Percentiles rank a stretch among this genome's conserved stretches.
phyloP scores from a whole-genome alignment of 306 rosid species.

The Inga oerstediana region DNA sequence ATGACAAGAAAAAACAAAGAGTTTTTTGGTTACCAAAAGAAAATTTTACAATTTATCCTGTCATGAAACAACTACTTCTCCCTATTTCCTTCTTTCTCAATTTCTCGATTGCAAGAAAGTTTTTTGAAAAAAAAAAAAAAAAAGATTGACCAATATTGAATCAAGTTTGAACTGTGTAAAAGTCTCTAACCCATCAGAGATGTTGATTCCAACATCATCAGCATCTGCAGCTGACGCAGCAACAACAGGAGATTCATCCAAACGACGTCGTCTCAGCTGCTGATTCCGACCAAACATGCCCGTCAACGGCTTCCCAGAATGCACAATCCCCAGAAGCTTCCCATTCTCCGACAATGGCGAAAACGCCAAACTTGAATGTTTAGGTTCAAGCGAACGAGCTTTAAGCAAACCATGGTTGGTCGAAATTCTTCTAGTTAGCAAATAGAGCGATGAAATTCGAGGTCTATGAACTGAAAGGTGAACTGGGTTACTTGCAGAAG shows the following conservation, averaged over 20 bases:
- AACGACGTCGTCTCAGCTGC: slow-evolving; percentile 40
- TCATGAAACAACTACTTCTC: background rate
- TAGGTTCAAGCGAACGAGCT: slow-evolving; percentile 31
- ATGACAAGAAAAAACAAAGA: background rate
- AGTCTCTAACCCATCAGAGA: slow-evolving; percentile 48
- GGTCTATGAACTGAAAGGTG: slow-evolving; percentile 40
- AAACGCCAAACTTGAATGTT: slow-evolving; percentile 44
- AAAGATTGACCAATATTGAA: background rate
- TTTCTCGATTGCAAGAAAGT: slow-evolving; percentile 15
- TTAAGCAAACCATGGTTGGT: slow-evolving; percentile 34
- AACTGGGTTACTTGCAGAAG: slow-evolving; percentile 47
- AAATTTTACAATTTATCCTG: background rate
- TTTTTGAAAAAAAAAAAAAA: background rate
- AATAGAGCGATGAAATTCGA: slow-evolving; percentile 41
- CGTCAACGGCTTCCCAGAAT: slow-evolving; percentile 31
- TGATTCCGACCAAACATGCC: slow-evolving; percentile 41
- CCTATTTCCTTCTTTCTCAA: background rate
- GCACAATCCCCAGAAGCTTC: slow-evolving; percentile 1
- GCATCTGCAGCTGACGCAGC: slow-evolving; percentile 64
- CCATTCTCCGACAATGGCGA: slow-evolving; percentile 47
- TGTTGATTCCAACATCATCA: slow-evolving; percentile 43
- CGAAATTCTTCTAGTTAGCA: slow-evolving; percentile 34
- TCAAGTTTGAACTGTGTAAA: background rate
- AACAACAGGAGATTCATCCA: slow-evolving; percentile 37
- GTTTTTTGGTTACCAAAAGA: background rate